Conservation (phyloP, 768 basidiomycete species). For the Tricholoma flavovirens region DNA sequence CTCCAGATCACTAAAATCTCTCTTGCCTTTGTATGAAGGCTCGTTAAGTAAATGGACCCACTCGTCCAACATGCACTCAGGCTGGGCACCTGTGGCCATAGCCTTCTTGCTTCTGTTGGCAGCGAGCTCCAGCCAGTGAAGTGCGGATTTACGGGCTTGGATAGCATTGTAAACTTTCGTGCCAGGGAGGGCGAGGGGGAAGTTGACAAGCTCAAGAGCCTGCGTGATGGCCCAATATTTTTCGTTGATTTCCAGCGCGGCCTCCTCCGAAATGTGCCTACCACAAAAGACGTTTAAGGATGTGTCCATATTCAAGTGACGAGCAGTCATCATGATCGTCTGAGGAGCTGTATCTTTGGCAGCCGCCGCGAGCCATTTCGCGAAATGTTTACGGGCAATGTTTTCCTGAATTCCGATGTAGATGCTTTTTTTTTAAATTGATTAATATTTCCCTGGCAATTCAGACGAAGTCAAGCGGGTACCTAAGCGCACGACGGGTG, state of each 20-base stretch:
- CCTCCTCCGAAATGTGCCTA: conserved; percentile 76
- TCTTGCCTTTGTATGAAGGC: conserved; percentile 66
- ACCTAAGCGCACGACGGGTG: conserved; percentile 92
- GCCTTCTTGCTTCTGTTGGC: conserved; percentile 73
- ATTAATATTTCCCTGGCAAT: background rate
- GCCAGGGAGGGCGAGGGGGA: conserved; percentile 90
- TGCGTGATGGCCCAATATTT: conserved; percentile 96
- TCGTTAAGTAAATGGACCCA: conserved; percentile 78
- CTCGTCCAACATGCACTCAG: conserved; percentile 87
- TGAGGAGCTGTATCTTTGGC: conserved; percentile 42
- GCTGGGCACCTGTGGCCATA: conserved; percentile 75
- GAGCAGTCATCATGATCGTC: conserved; percentile 85
- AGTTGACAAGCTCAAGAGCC: conserved; percentile 97
- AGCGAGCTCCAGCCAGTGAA: conserved; percentile 75
- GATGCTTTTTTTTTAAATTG: conserved; percentile 60
- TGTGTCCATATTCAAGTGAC: conserved; percentile 95
- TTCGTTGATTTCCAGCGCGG: conserved; percentile 75
- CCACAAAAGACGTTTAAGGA: conserved; percentile 96
- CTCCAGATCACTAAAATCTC: conserved; percentile 87
- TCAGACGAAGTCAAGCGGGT: conserved; percentile 20
- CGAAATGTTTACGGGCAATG: conserved; percentile 73
- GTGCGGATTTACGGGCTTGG: conserved; percentile 81
- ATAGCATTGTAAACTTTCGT: conserved; percentile 95
- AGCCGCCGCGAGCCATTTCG: conserved; percentile 61
- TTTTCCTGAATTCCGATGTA: conserved; percentile 82